Conservation (phyloP, 306 rosid genomes). For the Sicyos edulis region DNA sequence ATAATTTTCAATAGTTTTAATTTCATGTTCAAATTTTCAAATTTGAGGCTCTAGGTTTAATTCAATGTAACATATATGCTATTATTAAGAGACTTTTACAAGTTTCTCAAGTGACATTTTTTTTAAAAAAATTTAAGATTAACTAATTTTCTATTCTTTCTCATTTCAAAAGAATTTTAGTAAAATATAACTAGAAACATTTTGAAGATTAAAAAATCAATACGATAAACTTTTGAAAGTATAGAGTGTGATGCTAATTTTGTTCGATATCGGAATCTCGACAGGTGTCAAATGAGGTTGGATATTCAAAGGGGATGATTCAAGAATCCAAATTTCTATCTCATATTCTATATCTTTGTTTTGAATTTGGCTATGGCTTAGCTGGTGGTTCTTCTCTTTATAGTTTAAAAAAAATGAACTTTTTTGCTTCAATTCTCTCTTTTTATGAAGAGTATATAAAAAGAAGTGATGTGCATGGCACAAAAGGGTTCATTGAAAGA, state of each 20-base stretch:
- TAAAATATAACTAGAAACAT: too few relatives aligned
- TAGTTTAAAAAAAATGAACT: not conserved
- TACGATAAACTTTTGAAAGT: too few relatives aligned
- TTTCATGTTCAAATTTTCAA: too few relatives aligned
- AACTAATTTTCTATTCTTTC: too few relatives aligned
- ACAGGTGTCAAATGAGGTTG: constrained; percentile 6
- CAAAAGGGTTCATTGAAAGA: constrained; percentile 11
- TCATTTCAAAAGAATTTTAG: too few relatives aligned
- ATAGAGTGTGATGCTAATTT: not conserved
- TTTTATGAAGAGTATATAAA: not conserved
- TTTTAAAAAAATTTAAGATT: too few relatives aligned
- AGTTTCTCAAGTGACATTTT: too few relatives aligned
- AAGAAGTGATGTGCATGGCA: not conserved
- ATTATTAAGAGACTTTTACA: too few relatives aligned
- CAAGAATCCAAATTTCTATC: not conserved
- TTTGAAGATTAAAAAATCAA: too few relatives aligned
- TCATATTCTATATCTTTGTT: not conserved
- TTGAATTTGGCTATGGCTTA: not conserved
- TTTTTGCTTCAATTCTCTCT: not conserved
- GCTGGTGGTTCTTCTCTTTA: constrained; percentile 7
- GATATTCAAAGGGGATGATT: not conserved
- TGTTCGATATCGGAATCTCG: not conserved
- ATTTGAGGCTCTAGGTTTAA: too few relatives aligned
- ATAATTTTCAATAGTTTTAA: too few relatives aligned
- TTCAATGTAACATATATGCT: too few relatives aligned